Base-by-base conservation (phyloP, 78 protist genomes). In the slime mould (Dictyostelium discoideum) region DNA sequence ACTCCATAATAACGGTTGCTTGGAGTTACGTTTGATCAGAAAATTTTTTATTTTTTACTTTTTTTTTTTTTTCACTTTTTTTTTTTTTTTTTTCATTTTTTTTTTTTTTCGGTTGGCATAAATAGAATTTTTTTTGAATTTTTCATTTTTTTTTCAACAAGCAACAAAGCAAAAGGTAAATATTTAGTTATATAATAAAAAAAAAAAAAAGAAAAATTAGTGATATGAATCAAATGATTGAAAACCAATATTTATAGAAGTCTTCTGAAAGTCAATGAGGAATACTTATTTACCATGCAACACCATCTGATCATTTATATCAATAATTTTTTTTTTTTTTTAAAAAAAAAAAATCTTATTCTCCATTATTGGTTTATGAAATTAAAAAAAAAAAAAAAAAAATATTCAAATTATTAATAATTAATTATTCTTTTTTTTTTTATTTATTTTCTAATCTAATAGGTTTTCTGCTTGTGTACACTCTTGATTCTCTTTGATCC, bases 251-350 rank as follows among this genome's bases (percentile, higher is more conserved):
- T 24, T 81, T 81, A 50, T 50, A 50, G 81, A 74, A 74, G 81
- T 74, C 16, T 26, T 1, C 86, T 81, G 86, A 79, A 81, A n/a
- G 8, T 13, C 24, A 50, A 14, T 81, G 86, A 81, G 13, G 86
- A 81, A 14, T 37, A 40, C 10, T 78, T 48, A 42, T 48, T 50
- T 24, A 16, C 86, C 86, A 81, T 81, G 86, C 86, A 81, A 26
- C 46, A 81, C 86, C 86, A 81, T 50, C 86, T 81, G 86, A 81
- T 22, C 32, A 3, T 39, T 48, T 48, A 81, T 26, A 42, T 79
- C 69, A 60, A 5, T 60, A 60, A 60, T 60, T 5, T 5, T 20
- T 60, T 60, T 60, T 60, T 60, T 42, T 42, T 50, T 11, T 44
- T 44, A 2, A 44, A 44, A 44, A 40, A 42, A 77, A 42, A 77